A percentile compares a stretch with the other conserved stretches of the same genome.
These are phyloP conservation scores for Saxophila tyrrhenica DNA, from an alignment of 495 filamentous ascomycete species.

Conservation along the genomic window DNA sequence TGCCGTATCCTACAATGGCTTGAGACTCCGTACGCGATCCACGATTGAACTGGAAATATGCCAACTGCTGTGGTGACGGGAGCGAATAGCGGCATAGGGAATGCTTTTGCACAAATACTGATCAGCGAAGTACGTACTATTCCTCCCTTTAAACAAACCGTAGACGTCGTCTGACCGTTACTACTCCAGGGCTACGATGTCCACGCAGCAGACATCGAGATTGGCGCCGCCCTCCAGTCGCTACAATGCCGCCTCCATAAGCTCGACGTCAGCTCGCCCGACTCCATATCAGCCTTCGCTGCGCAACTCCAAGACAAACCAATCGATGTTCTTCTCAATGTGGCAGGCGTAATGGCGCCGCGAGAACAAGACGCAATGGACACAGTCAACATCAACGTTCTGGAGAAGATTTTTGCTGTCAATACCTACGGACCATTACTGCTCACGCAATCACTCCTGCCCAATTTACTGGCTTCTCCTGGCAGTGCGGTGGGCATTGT, in stretches of 20 bases:
- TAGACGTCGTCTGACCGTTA: slow-evolving; percentile 6
- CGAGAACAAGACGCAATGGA: slow-evolving; percentile 20
- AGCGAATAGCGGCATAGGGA: slow-evolving; percentile 27
- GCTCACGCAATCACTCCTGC: slow-evolving; percentile 32
- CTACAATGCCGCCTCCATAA: slow-evolving; percentile 35
- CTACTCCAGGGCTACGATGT: slow-evolving; percentile 28
- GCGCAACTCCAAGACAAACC: slow-evolving; percentile 14
- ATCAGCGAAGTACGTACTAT: slow-evolving; percentile 24
- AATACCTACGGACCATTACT: slow-evolving; percentile 31
- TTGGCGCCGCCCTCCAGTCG: slow-evolving; percentile 35
- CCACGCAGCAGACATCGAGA: slow-evolving; percentile 27
- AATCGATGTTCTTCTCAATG: slow-evolving; percentile 27
- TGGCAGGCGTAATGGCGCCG: slow-evolving; percentile 27
- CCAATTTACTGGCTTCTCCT: slow-evolving; percentile 21
- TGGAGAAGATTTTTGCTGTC: slow-evolving; percentile 22
- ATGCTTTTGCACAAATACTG: slow-evolving; percentile 25
- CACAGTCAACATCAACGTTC: slow-evolving; percentile 7
- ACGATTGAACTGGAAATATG: slow-evolving; percentile 10
- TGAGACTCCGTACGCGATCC: neutral
- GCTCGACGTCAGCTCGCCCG: slow-evolving; percentile 35
- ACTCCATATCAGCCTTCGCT: slow-evolving; percentile 23
- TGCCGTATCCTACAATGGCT: neutral
- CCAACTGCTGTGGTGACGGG: slow-evolving; percentile 30
- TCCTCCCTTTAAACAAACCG: slow-evolving; percentile 19
- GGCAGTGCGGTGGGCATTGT: slow-evolving; percentile 24